Percentiles rank a stretch among this genome's conserved stretches.
These are phyloP conservation scores for Thelephora ganbajun DNA, from an alignment of 768 basidiomycete genomes.

Conservation along the genomic window DNA sequence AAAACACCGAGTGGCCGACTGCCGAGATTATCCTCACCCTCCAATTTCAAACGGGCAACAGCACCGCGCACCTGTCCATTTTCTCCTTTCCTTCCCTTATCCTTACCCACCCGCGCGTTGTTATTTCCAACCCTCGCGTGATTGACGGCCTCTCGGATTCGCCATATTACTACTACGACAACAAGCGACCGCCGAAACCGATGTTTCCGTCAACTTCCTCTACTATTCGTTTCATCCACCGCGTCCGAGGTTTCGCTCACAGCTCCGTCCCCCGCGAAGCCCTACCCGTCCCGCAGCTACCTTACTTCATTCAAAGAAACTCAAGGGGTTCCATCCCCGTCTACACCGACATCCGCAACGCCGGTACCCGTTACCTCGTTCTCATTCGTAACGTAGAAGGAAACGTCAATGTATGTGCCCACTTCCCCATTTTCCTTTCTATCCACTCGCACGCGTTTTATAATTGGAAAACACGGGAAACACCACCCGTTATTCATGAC, in stretches of 20 bases:
- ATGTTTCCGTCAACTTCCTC: background rate
- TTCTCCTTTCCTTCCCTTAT: background rate
- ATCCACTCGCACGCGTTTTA: too few species aligned
- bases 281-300: conserved; percentile 6
- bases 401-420: conserved; percentile 38
- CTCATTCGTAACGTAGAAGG: conserved; percentile 61
- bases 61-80: background rate
- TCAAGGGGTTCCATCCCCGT: conserved; percentile 56
- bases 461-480: too few species aligned
- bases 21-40: background rate
- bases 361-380: conserved; percentile 40
- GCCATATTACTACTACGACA: too few species aligned
- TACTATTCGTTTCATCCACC: background rate
- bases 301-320: conserved; percentile 57
- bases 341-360: conserved; percentile 62
- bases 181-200: background rate
- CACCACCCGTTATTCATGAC: conserved; percentile 3
- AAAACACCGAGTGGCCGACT: background rate
- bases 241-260: conserved; percentile 2
- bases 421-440: conserved; percentile 1
- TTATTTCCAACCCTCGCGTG: too few species aligned
- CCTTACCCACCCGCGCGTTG: background rate
- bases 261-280: background rate
- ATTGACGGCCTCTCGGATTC: too few species aligned
- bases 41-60: background rate